Percentiles rank a stretch among this genome's conserved stretches.
These are phyloP conservation scores for Turnera subulata DNA, from an alignment of 345 rosid species.

Conservation along the genomic window DNA sequence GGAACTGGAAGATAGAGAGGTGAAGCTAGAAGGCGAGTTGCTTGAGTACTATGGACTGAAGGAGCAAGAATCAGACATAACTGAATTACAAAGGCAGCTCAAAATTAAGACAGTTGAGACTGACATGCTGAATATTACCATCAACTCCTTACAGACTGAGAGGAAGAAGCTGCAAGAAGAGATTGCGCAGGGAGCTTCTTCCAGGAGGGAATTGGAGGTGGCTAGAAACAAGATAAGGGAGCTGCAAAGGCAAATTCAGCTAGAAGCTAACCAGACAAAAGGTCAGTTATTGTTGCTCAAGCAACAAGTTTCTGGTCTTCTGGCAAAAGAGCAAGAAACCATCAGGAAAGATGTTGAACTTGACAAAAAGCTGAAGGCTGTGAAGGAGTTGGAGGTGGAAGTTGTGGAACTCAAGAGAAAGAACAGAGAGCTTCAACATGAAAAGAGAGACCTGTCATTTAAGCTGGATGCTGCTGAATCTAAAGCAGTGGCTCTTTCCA, in stretches of 20 bases:
- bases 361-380: conserved; percentile 67
- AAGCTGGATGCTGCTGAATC: conserved; percentile 84
- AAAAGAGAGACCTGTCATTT: conserved; percentile 77
- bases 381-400: conserved; percentile 70
- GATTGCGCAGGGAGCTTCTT: conserved; percentile 39
- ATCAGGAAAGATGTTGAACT: conserved; percentile 63
- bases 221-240: conserved; percentile 84
- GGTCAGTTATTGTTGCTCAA: conserved; percentile 87
- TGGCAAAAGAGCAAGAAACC: conserved; percentile 75
- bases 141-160: conserved; percentile 77
- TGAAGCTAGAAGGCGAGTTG: conserved; percentile 86
- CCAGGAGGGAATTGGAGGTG: conserved; percentile 66
- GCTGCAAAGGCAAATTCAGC: conserved; percentile 89
- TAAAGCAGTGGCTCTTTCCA: conserved; percentile 63
- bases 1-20: conserved; percentile 90
- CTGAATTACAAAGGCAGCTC: conserved; percentile 79
- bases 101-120: conserved; percentile 91
- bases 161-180: conserved; percentile 90
- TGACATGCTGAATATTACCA: conserved; percentile 85
- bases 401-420: conserved; percentile 89
- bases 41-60: conserved; percentile 91
- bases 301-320: conserved; percentile 84
- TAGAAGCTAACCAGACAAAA: conserved; percentile 88
- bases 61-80: conserved; percentile 79
- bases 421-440: conserved; percentile 90